These are phyloP conservation scores for Hypholoma fasciculare DNA, from an alignment of 768 basidiomycete genomes.

Conservation along the genomic window DNA sequence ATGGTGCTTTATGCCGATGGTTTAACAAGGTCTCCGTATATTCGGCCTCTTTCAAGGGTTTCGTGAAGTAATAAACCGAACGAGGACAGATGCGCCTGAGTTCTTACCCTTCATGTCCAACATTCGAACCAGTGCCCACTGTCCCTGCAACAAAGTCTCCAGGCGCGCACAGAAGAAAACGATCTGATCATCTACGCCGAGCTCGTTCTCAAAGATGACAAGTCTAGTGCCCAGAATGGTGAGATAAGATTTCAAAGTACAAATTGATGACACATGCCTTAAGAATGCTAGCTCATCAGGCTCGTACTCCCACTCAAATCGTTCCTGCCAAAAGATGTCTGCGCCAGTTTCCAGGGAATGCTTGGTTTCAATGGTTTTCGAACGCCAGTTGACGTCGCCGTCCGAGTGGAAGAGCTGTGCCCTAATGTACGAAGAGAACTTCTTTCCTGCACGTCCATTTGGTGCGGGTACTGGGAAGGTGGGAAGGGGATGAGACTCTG, in stretches of 20 bases:
- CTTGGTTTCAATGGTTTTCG: conserved; percentile 36
- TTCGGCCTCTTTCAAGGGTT: neutral
- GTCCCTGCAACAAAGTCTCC: conserved; percentile 40
- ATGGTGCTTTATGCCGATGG: no score
- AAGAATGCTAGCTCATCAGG: conserved; percentile 54
- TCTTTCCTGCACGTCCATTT: conserved; percentile 34
- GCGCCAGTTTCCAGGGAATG: conserved; percentile 31
- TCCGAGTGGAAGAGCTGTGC: conserved; percentile 45
- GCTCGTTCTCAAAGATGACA: conserved; percentile 38
- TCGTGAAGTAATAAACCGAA: conserved; percentile 12
- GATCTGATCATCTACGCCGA: conserved; percentile 45
- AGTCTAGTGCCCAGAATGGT: conserved; percentile 23
- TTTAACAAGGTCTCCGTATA: no score
- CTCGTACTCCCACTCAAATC: conserved; percentile 51
- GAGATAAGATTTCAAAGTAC: neutral
- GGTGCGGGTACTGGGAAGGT: conserved; percentile 44
- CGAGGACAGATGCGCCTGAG: conserved; percentile 36
- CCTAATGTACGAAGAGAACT: conserved; percentile 42
- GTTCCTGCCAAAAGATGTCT: conserved; percentile 42
- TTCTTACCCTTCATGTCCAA: conserved; percentile 52
- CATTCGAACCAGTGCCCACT: conserved; percentile 50
- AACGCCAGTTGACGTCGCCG: conserved; percentile 42
- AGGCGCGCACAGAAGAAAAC: conserved; percentile 56
- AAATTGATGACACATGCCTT: conserved; percentile 32
- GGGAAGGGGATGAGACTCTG: neutral